Percentiles rank a stretch among this genome's conserved stretches.
Conservation (phyloP, 2,329 filamentous ascomycete genomes). For the Colletotrichum falcatum region DNA sequence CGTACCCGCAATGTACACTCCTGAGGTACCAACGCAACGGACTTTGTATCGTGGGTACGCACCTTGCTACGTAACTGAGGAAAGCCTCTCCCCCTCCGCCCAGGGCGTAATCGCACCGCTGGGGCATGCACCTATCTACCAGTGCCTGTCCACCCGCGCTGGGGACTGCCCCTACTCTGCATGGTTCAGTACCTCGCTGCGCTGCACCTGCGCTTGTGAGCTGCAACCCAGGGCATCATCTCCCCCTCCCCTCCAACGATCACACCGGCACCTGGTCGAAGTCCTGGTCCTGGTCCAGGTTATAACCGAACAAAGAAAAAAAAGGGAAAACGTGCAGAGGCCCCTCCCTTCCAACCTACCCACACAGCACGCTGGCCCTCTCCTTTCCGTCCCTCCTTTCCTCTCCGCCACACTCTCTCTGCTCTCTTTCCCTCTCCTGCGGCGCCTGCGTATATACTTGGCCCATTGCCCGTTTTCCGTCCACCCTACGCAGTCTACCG, state of each 20-base stretch:
- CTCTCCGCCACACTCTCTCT: conserved; percentile 8
- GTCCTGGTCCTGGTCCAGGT: not conserved
- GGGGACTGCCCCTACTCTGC: conserved; percentile 26
- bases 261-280: not conserved
- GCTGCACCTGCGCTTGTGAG: conserved; percentile 5
- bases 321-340: conserved; percentile 38
- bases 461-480: conserved; percentile 35
- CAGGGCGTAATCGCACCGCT: no score
- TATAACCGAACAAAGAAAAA: conserved; percentile 38
- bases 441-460: conserved; percentile 33
- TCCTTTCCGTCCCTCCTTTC: conserved; percentile 1
- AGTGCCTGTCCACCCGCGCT: conserved; percentile 23
- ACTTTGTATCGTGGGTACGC: not conserved
- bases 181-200: conserved; percentile 1
- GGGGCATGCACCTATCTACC: not conserved
- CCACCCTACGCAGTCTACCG: conserved; percentile 26
- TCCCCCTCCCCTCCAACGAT: not conserved
- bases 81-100: not conserved
- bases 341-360: conserved; percentile 22
- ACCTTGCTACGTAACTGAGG: not conserved
- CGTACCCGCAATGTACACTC: not conserved
- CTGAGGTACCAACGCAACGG: not conserved
- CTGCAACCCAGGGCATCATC: conserved; percentile 9
- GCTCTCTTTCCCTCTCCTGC: not conserved
- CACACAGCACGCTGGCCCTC: conserved; percentile 1